phyloP scores from a whole-genome alignment of 139 green algal species.

The Edaphochlamys debaryana region DNA sequence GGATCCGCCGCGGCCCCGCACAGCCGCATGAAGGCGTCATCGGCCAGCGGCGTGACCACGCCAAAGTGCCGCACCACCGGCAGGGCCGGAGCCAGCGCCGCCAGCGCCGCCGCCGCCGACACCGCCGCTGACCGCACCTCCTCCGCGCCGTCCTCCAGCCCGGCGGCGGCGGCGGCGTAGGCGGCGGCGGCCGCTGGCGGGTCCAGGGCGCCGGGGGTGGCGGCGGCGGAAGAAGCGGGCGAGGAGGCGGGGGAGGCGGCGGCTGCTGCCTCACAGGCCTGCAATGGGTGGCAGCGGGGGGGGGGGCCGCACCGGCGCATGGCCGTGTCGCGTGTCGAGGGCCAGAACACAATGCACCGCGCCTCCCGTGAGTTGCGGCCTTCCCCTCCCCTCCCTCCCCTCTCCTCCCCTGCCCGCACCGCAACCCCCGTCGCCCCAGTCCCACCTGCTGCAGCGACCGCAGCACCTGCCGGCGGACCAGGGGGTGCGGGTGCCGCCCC shows the following conservation, averaged over 20 bases:
- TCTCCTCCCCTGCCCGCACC: not conserved
- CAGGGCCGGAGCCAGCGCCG: constrained; percentile 4
- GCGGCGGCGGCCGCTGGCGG: not conserved
- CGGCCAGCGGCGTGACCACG: not conserved
- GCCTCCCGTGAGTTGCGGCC: too few relatives aligned
- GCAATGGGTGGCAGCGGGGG: too few relatives aligned
- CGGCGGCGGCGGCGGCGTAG: constrained; percentile 16
- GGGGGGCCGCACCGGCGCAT: too few relatives aligned
- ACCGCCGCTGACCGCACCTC: constrained; percentile 12
- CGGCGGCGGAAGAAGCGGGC: not conserved
- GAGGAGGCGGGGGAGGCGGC: not conserved
- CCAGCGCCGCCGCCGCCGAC: not conserved
- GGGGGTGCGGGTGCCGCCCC: constrained; percentile 19
- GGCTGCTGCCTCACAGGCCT: not conserved
- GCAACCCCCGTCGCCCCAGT: too few relatives aligned
- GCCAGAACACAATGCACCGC: too few relatives aligned
- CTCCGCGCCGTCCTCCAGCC: constrained; percentile 13
- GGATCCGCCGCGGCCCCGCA: constrained; percentile 1
- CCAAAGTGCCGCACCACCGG: constrained; percentile 21
- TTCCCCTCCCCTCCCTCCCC: too few relatives aligned
- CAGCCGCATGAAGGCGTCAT: constrained; percentile 34
- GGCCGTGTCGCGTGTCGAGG: too few relatives aligned
- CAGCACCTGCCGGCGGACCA: not conserved
- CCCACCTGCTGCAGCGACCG: constrained; percentile 12
- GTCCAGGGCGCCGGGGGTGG: not conserved